Base-by-base conservation (phyloP, 1,284 basidiomycete genomes). In the Ceratobasidium sp. region DNA sequence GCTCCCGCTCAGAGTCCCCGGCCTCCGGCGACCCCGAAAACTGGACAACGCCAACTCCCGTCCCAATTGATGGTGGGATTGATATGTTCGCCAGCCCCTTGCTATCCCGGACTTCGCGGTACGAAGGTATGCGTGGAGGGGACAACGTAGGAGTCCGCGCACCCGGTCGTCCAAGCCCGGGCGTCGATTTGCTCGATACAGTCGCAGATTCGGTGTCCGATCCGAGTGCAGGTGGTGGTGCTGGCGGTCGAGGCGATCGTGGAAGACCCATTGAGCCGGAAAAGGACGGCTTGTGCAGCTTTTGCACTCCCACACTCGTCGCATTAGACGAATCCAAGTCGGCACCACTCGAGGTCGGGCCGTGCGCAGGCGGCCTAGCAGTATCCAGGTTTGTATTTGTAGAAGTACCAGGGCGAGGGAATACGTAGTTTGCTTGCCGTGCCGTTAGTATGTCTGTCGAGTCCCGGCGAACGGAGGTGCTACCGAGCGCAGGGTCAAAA, bases 371-470 rank as follows among this genome's bases (percentile, higher is more conserved):
- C 3, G 52, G 50, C 41, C 59, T 44, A 23, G 62, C 44, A 8
- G 74, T 76, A 60, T 59, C 71, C 50, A 55, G 52, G n/a, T 12
- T 38, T 14, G 60, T 38, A 14, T n/a, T 67, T 14, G 33, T 52
- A n/a, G 60, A 68, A 57, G 44, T 60, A 33, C 74, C 59, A 27
- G 86, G 80, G 30, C 85, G 83, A 50, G 90, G 90, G 77, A 92
- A 90, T 1, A 88, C 87, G 78, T 91, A 91, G 66, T 87, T 86
- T 23, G 86, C 84, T 71, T 88, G 88, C 80, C 87, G 89, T 1
- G 88, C 85, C 27, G 86, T 84, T 27, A 85, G 83, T 23, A 85
- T 84, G 48, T 89, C 88, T 23, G 70, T 73, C 44, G 70, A 73
- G 14, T 73, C 70, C 18, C 70, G 70, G 44, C 70, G 70, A 18